These are phyloP conservation scores for Trametes elegans DNA, from an alignment of 768 basidiomycete genomes.

Conservation along the genomic window DNA sequence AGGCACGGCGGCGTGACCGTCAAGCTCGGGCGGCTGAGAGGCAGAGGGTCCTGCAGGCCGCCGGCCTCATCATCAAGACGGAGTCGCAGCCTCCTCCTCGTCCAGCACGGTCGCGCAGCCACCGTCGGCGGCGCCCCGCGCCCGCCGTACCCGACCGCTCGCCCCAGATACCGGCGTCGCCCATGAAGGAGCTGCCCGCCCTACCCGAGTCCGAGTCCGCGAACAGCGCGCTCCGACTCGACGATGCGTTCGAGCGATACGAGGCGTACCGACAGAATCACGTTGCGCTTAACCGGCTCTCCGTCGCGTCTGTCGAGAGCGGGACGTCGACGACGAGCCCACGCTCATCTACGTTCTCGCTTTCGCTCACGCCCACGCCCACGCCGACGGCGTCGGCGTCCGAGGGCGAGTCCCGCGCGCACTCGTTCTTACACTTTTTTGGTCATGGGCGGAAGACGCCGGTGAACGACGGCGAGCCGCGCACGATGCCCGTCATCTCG, in stretches of 20 bases:
- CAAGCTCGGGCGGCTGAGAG: slow-evolving; percentile 71
- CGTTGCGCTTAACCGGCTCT: slow-evolving; percentile 49
- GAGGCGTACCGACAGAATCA: slow-evolving; percentile 72
- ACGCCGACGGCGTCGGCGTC: too few species aligned
- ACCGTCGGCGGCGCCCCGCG: slow-evolving; percentile 44
- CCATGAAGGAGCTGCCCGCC: slow-evolving; percentile 54
- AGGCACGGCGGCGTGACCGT: slow-evolving; percentile 49
- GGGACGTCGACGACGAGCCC: slow-evolving; percentile 27
- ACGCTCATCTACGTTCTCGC: slow-evolving; percentile 7
- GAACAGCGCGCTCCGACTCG: slow-evolving; percentile 37
- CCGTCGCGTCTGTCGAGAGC: slow-evolving; percentile 59
- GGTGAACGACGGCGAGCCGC: slow-evolving; percentile 42
- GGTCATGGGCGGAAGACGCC: slow-evolving; percentile 64
- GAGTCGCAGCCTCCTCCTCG: slow-evolving; percentile 51
- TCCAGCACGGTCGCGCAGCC: slow-evolving; percentile 33
- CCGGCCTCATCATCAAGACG: slow-evolving; percentile 76
- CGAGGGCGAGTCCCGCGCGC: slow-evolving; percentile 34
- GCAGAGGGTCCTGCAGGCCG: slow-evolving; percentile 81
- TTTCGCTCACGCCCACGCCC: slow-evolving; percentile 26
- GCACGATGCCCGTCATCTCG: slow-evolving; percentile 55
- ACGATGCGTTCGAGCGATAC: slow-evolving; percentile 90
- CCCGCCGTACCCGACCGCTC: slow-evolving; percentile 47
- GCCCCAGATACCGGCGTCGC: slow-evolving; percentile 27
- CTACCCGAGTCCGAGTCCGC: slow-evolving; percentile 34
- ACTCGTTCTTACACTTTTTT: slow-evolving; percentile 62